These are phyloP conservation scores for Hypoxylon lienhwacheense DNA, from an alignment of 495 filamentous ascomycete species.

Conservation along the genomic window DNA sequence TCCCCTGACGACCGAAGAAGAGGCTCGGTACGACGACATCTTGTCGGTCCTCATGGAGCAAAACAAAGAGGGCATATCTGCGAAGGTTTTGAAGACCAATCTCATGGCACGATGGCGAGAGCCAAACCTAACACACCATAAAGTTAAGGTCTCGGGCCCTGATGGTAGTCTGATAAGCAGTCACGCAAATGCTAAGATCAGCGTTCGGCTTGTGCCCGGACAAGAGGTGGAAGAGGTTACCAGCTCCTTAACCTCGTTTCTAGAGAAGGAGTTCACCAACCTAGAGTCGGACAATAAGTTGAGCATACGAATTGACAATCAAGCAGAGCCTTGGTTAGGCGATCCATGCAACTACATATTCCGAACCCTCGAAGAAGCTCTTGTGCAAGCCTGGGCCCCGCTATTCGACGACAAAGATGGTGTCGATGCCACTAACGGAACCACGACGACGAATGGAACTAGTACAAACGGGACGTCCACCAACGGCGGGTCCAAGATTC, in stretches of 20 bases:
- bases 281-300: slow-evolving; percentile 80
- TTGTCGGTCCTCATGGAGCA: slow-evolving; percentile 70
- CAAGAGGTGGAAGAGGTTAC: slow-evolving; percentile 80
- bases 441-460: neutral
- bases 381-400: slow-evolving; percentile 78
- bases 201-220: slow-evolving; percentile 89
- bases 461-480: slow-evolving; percentile 1
- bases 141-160: slow-evolving; percentile 84
- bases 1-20: slow-evolving; percentile 72
- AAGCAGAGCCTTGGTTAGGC: slow-evolving; percentile 94
- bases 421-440: slow-evolving; percentile 2
- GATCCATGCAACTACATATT: slow-evolving; percentile 91
- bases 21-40: slow-evolving; percentile 81
- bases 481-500: slow-evolving; percentile 34
- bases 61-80: slow-evolving; percentile 65
- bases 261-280: slow-evolving; percentile 68
- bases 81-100: slow-evolving; percentile 68
- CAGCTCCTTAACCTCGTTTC: slow-evolving; percentile 62
- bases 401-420: slow-evolving; percentile 26
- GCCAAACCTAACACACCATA: slow-evolving; percentile 89
- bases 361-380: slow-evolving; percentile 80
- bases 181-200: slow-evolving; percentile 80
- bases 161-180: slow-evolving; percentile 87
- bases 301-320: slow-evolving; percentile 81
- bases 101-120: slow-evolving; percentile 96